Conservation (phyloP, 495 filamentous ascomycete species). For the Penicillium fimorum region DNA sequence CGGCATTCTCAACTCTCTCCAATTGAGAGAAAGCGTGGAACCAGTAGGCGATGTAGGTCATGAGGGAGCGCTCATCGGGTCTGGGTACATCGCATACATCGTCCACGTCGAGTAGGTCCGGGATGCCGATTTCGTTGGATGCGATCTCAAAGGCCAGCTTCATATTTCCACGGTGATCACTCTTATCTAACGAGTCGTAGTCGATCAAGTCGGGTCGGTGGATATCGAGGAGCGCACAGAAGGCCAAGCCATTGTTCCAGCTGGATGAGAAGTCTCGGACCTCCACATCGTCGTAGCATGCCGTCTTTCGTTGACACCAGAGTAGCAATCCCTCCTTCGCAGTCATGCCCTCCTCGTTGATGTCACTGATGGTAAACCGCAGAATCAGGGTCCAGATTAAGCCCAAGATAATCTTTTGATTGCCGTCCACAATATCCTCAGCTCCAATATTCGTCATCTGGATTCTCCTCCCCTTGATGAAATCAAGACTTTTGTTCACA, state of each 20-base stretch:
- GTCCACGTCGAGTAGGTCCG: slow-evolving; percentile 91
- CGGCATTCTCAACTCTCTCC: slow-evolving; percentile 96
- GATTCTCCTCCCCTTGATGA: slow-evolving; percentile 84
- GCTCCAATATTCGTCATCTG: slow-evolving; percentile 98
- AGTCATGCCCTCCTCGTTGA: slow-evolving; percentile 96
- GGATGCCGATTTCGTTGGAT: slow-evolving; percentile 93
- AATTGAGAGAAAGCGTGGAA: slow-evolving; percentile 99
- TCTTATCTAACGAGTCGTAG: slow-evolving; percentile 90
- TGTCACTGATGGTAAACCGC: slow-evolving; percentile 96
- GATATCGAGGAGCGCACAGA: slow-evolving; percentile 94
- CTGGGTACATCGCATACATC: slow-evolving; percentile 96
- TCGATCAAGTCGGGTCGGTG: slow-evolving; percentile 97
- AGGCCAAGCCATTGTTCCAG: slow-evolving; percentile 96
- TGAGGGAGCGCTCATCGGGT: slow-evolving; percentile 92
- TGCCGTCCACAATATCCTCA: slow-evolving; percentile 97
- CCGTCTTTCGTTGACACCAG: slow-evolving; percentile 98
- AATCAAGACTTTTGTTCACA: slow-evolving; percentile 92
- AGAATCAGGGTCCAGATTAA: slow-evolving; percentile 98
- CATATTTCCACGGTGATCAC: slow-evolving; percentile 94
- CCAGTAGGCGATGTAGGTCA: slow-evolving; percentile 99
- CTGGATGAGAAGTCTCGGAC: slow-evolving; percentile 90
- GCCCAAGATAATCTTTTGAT: slow-evolving; percentile 94
- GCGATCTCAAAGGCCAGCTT: slow-evolving; percentile 95
- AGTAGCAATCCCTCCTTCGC: slow-evolving; percentile 93
- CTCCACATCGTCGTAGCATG: slow-evolving; percentile 95